A percentile compares a stretch with the other conserved stretches of the same genome.
Evolutionary conservation across 441 rosid species (phyloP).

Genomic region (Manihot esculenta): DNA sequence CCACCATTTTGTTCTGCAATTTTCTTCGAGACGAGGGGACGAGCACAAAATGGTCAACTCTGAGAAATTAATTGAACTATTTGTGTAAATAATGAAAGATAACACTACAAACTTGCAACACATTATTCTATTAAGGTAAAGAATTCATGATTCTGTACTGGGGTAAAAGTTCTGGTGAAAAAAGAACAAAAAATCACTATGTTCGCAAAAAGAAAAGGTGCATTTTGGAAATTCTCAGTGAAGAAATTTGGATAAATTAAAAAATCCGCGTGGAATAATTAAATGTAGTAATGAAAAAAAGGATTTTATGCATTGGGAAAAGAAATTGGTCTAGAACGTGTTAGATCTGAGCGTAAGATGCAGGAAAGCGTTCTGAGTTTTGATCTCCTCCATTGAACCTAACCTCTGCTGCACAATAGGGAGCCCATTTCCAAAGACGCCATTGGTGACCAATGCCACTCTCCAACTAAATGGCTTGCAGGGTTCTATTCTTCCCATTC

Average conservation of each 20-base stretch:
- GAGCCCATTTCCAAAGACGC: constrained; percentile 98
- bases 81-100: background rate
- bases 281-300: background rate
- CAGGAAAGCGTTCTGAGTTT: background rate
- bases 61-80: constrained; percentile 1
- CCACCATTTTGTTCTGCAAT: constrained; percentile 86
- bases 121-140: background rate
- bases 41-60: constrained; percentile 20
- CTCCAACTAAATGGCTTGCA: constrained; percentile 93
- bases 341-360: background rate
- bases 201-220: constrained; percentile 8
- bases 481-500: constrained; percentile 76
- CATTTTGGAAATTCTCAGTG: background rate
- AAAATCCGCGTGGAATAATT: background rate
- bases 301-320: background rate
- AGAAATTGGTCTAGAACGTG: constrained; percentile 10
- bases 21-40: constrained; percentile 51
- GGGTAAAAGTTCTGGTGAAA: background rate
- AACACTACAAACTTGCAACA: background rate
- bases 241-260: constrained; percentile 13
- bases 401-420: constrained; percentile 94
- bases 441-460: constrained; percentile 88
- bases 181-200: background rate
- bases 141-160: background rate
- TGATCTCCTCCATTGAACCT: constrained; percentile 9